These are phyloP conservation scores for Teunomyces lycoperdinae DNA, from an alignment of 805 yeast genomes.

Conservation along the genomic window DNA sequence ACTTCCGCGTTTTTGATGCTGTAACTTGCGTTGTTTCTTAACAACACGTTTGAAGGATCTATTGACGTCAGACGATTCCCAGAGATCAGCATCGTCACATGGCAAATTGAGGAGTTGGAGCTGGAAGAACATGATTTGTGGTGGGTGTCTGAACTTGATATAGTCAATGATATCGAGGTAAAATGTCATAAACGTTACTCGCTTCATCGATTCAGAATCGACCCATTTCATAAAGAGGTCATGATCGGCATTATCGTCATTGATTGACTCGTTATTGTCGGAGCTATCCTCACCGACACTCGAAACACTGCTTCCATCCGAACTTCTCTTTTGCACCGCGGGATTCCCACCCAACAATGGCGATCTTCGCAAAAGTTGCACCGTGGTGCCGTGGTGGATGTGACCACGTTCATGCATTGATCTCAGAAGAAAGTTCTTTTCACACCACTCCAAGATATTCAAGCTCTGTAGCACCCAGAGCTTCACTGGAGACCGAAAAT, in stretches of 20 bases:
- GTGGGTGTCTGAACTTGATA: conserved; percentile 72
- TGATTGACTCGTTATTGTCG: conserved; percentile 14
- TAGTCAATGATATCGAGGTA: conserved; percentile 79
- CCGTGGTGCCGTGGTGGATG: conserved; percentile 82
- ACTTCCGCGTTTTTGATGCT: conserved; percentile 7
- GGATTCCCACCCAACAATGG: conserved; percentile 77
- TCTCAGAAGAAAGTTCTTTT: conserved; percentile 68
- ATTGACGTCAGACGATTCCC: conserved; percentile 38
- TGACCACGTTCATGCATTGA: conserved; percentile 77
- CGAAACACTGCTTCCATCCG: conserved; percentile 19
- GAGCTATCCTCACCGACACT: conserved; percentile 38
- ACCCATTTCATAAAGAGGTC: conserved; percentile 65
- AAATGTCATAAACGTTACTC: conserved; percentile 79
- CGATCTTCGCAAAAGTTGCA: conserved; percentile 72
- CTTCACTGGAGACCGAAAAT: conserved; percentile 73
- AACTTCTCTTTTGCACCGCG: conserved; percentile 20
- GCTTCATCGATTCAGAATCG: conserved; percentile 71
- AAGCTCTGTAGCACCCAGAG: conserved; percentile 77
- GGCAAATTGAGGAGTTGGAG: conserved; percentile 40
- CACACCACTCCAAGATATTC: conserved; percentile 72
- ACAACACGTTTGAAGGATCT: conserved; percentile 39
- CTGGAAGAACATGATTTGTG: conserved; percentile 37
- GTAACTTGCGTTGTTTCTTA: conserved; percentile 33
- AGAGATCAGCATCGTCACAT: conserved; percentile 38
- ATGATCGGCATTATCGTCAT: conserved; percentile 23